These are phyloP conservation scores for Balakata baccata DNA, from an alignment of 345 rosid species.

Conservation along the genomic window DNA sequence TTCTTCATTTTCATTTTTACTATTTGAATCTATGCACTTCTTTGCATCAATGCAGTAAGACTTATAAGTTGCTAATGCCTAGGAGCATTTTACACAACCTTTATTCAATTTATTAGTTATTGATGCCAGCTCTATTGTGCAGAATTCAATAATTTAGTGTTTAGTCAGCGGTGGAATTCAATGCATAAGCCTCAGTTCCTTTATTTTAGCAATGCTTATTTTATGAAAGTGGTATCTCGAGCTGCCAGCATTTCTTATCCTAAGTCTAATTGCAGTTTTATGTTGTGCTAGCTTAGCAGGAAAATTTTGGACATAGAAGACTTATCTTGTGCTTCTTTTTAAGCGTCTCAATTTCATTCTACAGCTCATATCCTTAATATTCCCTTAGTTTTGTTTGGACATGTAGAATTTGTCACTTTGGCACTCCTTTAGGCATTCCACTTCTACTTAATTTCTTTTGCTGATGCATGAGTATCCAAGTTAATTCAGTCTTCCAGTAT, in stretches of 20 bases:
- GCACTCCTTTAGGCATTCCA: background rate
- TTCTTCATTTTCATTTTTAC: background rate
- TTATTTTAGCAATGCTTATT: background rate
- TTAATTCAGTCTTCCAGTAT: no score
- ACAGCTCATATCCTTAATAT: background rate
- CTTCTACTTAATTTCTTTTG: background rate
- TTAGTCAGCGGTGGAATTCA: background rate
- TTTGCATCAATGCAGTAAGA: background rate
- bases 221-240: background rate
- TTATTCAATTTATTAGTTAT: background rate
- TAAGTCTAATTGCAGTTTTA: background rate
- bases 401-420: background rate
- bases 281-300: background rate
- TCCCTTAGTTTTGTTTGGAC: background rate
- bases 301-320: background rate
- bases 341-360: background rate
- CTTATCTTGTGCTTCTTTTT: background rate
- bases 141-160: background rate
- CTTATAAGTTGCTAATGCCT: background rate
- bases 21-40: background rate
- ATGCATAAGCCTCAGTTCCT: background rate
- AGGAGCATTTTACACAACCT: background rate
- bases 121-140: background rate
- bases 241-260: background rate
- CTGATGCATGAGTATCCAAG: no score